Conservation (phyloP, 2,329 filamentous ascomycete species). For the Cladorrhinum sp. region DNA sequence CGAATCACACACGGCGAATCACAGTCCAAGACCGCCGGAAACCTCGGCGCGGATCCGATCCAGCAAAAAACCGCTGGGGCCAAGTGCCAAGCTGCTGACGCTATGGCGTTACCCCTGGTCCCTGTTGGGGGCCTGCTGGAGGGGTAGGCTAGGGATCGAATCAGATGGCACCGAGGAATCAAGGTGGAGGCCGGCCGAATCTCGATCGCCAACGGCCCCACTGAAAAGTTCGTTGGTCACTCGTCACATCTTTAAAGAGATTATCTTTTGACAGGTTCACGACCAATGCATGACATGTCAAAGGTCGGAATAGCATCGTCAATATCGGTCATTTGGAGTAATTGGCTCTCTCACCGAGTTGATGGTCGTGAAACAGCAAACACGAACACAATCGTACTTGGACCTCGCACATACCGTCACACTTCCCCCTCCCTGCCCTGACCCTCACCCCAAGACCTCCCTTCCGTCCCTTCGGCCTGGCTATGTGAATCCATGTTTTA, state of each 20-base stretch:
- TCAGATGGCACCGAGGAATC: constrained; percentile 5
- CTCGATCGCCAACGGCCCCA: constrained; percentile 19
- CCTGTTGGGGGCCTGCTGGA: neutral
- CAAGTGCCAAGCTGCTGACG: constrained; percentile 9
- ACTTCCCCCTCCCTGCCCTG: too few species aligned
- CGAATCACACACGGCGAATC: neutral
- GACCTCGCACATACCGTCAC: too few species aligned
- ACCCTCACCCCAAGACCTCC: too few species aligned
- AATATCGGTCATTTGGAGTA: too few species aligned
- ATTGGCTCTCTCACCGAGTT: too few species aligned
- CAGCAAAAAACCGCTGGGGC: constrained; percentile 6
- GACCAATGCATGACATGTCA: too few species aligned
- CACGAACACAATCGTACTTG: too few species aligned
- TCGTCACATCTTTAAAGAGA: too few species aligned
- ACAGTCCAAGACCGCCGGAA: constrained; percentile 12
- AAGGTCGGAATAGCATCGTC: too few species aligned
- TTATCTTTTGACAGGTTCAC: neutral
- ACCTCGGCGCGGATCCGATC: constrained; percentile 20
- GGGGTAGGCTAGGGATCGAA: neutral
- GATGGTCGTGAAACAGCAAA: too few species aligned
- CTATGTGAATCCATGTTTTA: neutral
- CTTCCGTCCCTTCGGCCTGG: neutral
- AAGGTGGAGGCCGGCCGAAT: constrained; percentile 7
- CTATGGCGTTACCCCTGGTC: neutral
- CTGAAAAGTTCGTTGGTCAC: constrained; percentile 35